These are phyloP conservation scores for Rosa chinensis DNA, from an alignment of 306 rosid genomes.

Conservation along the genomic window DNA sequence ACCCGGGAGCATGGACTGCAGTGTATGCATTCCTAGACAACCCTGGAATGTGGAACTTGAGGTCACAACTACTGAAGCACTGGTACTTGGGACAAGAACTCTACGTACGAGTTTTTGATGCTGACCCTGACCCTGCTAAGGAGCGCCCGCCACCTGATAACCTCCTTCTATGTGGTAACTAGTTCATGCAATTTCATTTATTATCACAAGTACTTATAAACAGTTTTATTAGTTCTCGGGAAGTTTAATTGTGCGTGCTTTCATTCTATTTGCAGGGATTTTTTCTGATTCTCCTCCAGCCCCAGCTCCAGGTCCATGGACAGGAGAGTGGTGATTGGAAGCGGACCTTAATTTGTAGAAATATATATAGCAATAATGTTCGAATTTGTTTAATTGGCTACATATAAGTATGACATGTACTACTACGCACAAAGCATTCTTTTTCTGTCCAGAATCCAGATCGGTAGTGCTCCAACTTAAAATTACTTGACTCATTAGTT, in stretches of 20 bases:
- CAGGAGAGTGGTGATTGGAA: background rate
- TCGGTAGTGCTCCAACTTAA: background rate
- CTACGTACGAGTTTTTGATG: slow-evolving; percentile 59
- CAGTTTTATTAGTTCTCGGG: background rate
- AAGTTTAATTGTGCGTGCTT: background rate
- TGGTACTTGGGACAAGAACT: slow-evolving; percentile 82
- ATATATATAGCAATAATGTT: background rate
- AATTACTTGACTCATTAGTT: background rate
- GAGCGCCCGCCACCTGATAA: slow-evolving; percentile 61
- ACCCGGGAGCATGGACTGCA: slow-evolving; percentile 65
- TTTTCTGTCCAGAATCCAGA: background rate
- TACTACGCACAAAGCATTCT: background rate
- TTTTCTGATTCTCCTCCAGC: slow-evolving; percentile 25
- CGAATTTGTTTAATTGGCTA: background rate
- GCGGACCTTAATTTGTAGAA: background rate
- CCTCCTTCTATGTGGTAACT: slow-evolving; percentile 61
- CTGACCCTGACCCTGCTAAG: slow-evolving; percentile 67
- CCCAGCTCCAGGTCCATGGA: slow-evolving; percentile 22
- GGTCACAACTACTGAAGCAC: slow-evolving; percentile 61
- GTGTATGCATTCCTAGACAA: slow-evolving; percentile 81
- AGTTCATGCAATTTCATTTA: slow-evolving; percentile 10
- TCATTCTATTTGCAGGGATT: slow-evolving; percentile 26
- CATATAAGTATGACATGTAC: background rate
- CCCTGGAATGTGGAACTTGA: slow-evolving; percentile 88
- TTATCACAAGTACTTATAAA: background rate